Percentiles rank a stretch among this genome's conserved stretches.
Conservation (phyloP, 495 filamentous ascomycete genomes). For the Baudoinia panamericana region DNA sequence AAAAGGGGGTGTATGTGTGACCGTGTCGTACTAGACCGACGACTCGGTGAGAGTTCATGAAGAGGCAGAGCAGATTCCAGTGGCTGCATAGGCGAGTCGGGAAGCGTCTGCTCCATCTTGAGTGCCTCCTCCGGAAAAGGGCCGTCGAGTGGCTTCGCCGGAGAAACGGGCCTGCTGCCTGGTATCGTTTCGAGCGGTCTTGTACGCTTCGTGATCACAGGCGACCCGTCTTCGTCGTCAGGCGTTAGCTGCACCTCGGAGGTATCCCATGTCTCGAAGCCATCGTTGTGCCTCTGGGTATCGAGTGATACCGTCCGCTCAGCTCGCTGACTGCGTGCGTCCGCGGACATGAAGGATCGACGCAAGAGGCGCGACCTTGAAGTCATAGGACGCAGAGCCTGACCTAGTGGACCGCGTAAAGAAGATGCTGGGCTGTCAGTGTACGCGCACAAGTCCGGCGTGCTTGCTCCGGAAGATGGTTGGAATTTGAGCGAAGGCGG, state of each 20-base stretch:
- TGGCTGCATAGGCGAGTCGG: conserved; percentile 9
- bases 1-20: conserved; percentile 79
- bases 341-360: conserved; percentile 1
- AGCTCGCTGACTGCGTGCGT: conserved; percentile 6
- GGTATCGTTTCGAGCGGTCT: conserved; percentile 49
- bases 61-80: conserved; percentile 2
- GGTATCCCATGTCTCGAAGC: conserved; percentile 59
- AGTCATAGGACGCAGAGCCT: conserved; percentile 11
- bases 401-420: conserved; percentile 4
- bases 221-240: conserved; percentile 32
- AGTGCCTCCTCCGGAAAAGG: conserved; percentile 12
- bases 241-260: conserved; percentile 40
- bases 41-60: conserved; percentile 4
- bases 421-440: conserved; percentile 3
- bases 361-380: conserved; percentile 12
- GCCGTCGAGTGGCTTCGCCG: conserved; percentile 28
- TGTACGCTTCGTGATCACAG: conserved; percentile 34
- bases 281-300: conserved; percentile 28
- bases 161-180: conserved; percentile 36
- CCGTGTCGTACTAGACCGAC: conserved; percentile 31
- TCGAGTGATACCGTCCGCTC: conserved; percentile 6
- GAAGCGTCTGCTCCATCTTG: conserved; percentile 4
- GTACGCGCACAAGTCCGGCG: conserved; percentile 1
- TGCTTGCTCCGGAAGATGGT: neutral
- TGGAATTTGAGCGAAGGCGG: conserved; percentile 1